Base-by-base conservation (phyloP, 2,329 filamentous ascomycete genomes). In the Lizonia empirigonia region DNA sequence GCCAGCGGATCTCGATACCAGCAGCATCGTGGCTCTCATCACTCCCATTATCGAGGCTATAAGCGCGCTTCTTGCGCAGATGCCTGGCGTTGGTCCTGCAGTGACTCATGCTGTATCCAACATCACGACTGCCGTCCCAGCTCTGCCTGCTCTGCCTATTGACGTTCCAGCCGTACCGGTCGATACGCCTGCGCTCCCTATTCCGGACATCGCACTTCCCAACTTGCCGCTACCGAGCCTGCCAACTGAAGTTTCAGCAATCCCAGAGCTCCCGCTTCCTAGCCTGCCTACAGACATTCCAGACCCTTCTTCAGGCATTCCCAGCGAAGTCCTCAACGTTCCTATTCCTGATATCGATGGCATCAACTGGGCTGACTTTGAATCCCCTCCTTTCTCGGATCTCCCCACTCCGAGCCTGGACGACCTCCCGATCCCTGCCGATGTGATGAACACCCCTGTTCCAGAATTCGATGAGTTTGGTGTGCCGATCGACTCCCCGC, bases 311-410 rank as follows among this genome's bases (percentile, higher is more conserved):
- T 27, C 34, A n/a, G 35, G n/a, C 15, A 24, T 46, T 6, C 49
- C 42, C 1, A 18, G 19, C 7, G 42, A 45, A 7, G 30, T 51
- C 12, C 16, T 51, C 16, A 24, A 51, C 18, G 20, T 42, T 5
- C 49, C 49, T 12, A 10, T 51, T 6, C 48, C 48, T 35, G 49
- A 51, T 6, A 27, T 51, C 7, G 18, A 40, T 10, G 41, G 36
- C n/a, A 45, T 51, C 26, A 41, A 51, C 16, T 51, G 36, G 48
- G 36, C 35, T 46, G 30, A 37, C 8, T 46, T 26, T 13, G 36
- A 51, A 20, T 45, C 42, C 4, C 41, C 49, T 12, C 41, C 49
- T 1, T 32, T 46, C 32, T 41, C 16, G 7, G 26, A 26, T 5
- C 30, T 36, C 1, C 49, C 45, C n/a, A 13, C 37, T 9, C 9